Evolutionary conservation across 257 asterid species (phyloP).

Genomic region (Gynochthodes officinalis): DNA sequence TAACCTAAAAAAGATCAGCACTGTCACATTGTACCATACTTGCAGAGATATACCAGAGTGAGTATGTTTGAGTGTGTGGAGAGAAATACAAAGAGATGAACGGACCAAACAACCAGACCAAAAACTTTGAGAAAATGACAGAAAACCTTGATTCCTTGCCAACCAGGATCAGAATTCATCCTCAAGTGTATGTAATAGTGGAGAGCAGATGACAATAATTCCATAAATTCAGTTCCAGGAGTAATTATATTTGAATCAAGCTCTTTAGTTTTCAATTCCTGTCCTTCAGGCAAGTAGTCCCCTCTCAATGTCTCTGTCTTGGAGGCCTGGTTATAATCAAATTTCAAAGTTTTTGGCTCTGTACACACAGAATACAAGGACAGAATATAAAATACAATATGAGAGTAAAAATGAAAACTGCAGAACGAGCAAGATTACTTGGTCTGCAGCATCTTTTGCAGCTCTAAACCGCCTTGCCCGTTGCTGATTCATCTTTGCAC

Average conservation of each 20-base stretch:
- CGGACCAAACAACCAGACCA: background rate
- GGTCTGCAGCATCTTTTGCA: slow-evolving; percentile 43
- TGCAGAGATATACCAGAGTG: background rate
- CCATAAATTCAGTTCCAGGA: slow-evolving; percentile 79
- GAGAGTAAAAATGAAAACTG: background rate
- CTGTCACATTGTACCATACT: background rate
- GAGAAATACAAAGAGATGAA: background rate
- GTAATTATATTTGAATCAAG: slow-evolving; percentile 72
- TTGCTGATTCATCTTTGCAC: slow-evolving; percentile 72
- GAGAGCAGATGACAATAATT: slow-evolving; percentile 48
- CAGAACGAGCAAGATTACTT: slow-evolving; percentile 30
- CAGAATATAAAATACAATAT: background rate
- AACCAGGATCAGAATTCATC: slow-evolving; percentile 52
- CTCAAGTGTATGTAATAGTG: slow-evolving; percentile 45
- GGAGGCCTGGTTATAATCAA: slow-evolving; percentile 35
- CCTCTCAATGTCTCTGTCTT: slow-evolving; percentile 17
- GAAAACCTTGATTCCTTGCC: slow-evolving; percentile 59
- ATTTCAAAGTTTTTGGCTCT: slow-evolving; percentile 3
- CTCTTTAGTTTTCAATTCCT: slow-evolving; percentile 13
- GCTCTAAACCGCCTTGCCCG: slow-evolving; percentile 61
- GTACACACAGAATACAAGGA: background rate
- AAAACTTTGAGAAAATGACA: background rate
- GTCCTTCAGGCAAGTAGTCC: slow-evolving; percentile 8
- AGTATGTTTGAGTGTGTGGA: background rate
- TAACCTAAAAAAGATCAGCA: slow-evolving; percentile 40